Evolutionary conservation across 31 red algal genomes (phyloP), one percentile per base, ranked within the genome.

Genomic region (Odonthalia washingtoniensis): DNA sequence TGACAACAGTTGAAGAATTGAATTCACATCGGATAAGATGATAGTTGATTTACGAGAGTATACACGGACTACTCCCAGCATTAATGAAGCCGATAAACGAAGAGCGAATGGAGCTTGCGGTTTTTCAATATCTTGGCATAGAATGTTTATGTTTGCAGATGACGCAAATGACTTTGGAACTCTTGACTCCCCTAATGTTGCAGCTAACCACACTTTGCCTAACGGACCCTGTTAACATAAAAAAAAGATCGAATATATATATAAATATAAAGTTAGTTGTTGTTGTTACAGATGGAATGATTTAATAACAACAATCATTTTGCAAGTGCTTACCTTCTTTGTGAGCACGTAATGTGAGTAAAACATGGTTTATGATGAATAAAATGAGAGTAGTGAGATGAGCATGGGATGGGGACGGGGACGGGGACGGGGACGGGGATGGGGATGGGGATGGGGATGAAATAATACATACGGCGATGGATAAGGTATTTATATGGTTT

Each of bases 321-420:
- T n/a, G n/a, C n/a, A n/a, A n/a, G n/a, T n/a, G 12, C 60, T 67
- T 90, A 90, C 87, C 88, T 91, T 96, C 33, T 88, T 89, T 6
- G 96, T 98, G 49, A 98, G 74, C 35, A 98, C 84, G 35, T 81
- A 70, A n/a, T 81, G 94, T n/a, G 95, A 94, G 92, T 94, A 97
- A 53, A 97, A 97, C 95, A 97, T 63, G 65, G n/a, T 34, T 31
- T 3, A 37, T 21, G 30, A 36, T 30, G 32, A 77, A 2, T 21
- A 26, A 32, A 35, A 18, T 33, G 45, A 28, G 12, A 26, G 30
- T 1, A 43, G 38, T 1, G 28, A 3, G 44, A 78, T 24, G 18
- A 46, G 3, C 4, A 18, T 4, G 45, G 28, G 41, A 77, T 39
- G 33, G 43, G 49, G 45, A 72, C 28, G 31, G 45, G 28, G 57